These are phyloP conservation scores for Cocos nucifera DNA, from an alignment of 176 grass and related monocot genomes.

Conservation along the genomic window DNA sequence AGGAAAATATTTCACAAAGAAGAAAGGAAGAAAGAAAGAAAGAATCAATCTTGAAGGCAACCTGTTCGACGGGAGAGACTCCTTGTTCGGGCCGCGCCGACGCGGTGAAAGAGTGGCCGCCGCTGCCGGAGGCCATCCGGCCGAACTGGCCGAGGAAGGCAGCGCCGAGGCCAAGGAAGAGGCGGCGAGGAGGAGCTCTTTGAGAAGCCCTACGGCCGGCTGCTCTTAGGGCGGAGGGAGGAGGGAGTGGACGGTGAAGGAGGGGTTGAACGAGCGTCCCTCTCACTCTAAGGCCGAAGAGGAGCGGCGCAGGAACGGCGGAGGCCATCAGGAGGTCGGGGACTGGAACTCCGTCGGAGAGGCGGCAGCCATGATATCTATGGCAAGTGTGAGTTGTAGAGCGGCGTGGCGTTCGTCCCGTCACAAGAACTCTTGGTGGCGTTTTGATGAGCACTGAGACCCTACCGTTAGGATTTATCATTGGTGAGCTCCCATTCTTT, in stretches of 20 bases:
- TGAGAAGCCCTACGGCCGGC: constrained; percentile 4
- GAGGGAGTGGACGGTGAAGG: constrained; percentile 1
- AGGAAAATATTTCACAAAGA: background rate
- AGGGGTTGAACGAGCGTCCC: constrained; percentile 16
- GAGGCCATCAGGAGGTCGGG: constrained; percentile 30
- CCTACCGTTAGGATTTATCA: too few relatives aligned
- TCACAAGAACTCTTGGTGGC: too few relatives aligned
- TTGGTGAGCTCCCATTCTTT: too few relatives aligned
- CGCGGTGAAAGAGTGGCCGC: constrained; percentile 44
- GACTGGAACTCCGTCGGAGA: too few relatives aligned
- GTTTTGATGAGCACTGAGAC: too few relatives aligned
- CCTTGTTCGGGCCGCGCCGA: constrained; percentile 53
- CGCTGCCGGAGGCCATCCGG: constrained; percentile 49
- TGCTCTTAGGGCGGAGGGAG: background rate
- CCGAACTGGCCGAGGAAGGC: constrained; percentile 44
- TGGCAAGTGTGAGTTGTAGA: too few relatives aligned
- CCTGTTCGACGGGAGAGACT: constrained; percentile 79
- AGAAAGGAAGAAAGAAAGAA: background rate
- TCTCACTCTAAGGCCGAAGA: constrained; percentile 29
- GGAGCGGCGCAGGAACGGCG: constrained; percentile 25
- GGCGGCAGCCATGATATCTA: too few relatives aligned
- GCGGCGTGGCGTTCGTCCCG: too few relatives aligned
- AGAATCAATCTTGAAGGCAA: constrained; percentile 5
- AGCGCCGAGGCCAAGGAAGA: constrained; percentile 59
- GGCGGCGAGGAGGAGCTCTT: constrained; percentile 37